Evolutionary conservation across 2,329 filamentous ascomycete species (phyloP), one percentile per base, ranked within the genome.

Genomic region (Myriosclerotinia scirpicola): DNA sequence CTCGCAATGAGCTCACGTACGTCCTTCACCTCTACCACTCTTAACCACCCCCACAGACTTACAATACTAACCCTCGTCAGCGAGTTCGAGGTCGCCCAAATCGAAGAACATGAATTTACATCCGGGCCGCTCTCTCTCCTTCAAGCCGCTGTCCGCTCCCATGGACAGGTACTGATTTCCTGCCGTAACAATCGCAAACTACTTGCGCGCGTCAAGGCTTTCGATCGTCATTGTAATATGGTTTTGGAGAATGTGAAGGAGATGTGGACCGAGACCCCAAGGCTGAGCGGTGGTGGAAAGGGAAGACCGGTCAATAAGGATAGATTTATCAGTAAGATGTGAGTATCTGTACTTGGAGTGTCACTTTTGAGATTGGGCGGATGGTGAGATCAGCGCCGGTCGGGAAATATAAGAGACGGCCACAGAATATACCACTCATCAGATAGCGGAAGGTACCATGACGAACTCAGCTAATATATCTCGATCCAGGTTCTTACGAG

Each of bases 141-240:
- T 69, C 94, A 98, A 82, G 97, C 95, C 68, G 95, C 95, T 71
- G 95, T 97, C 67, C 91, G 93, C 78, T 91, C 90, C 71, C 94
- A 97, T 82, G 91, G 90, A 54, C 95, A 98, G 81, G 94, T 99
- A 70, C 87, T 99, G 71, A 97, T 99, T 77, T 97, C 92, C 65
- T 94, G 94, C 81, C 93, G 95, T 72, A 97, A 97, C 86, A 98
- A 98, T 84, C 91, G 94, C 80, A 99, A 99, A 84, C 85, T 99
- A 58, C 89, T 99, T 65, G 95, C 94, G 62, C 90, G 95, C 71
- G 94, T 99, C 76, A 99, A 99, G 84, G 95, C 95, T 8, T 99
- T 99, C 78, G 95, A 99, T 81, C 86, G 95, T 69, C 95, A 99
- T 81, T 98, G 93, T 86, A 99, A 99, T 82, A 98, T 99, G 95